Evolutionary conservation across 139 green algal species (phyloP), one percentile per base, ranked within the genome.

Genomic region (Ulvella scutata): DNA sequence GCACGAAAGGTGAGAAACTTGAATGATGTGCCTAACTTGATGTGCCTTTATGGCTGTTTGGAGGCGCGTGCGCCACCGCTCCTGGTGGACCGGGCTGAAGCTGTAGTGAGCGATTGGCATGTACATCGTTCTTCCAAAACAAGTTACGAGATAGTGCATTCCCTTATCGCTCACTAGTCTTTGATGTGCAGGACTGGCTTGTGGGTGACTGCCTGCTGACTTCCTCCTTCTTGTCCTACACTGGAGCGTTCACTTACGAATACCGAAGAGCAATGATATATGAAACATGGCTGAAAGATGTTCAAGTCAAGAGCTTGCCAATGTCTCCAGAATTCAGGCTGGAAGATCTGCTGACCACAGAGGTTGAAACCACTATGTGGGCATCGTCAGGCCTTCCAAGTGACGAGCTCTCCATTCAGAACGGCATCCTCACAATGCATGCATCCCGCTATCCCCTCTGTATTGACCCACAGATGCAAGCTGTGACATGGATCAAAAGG

Each of bases 401-500:
- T 33, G 90, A 95, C 77, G 90, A 95, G 78, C 85, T 95, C 38
- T 87, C 77, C 38, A 78, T 95, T 0, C 90, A 95, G 82, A 95
- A 95, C 72, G 90, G 90, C 67, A 95, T 95, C 75, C 81, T 95
- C 28, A 92, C 88, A 4, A 83, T 85, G 76, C 83, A 83, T 6
- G 84, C 88, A 38, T 86, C 81, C 59, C 79, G 90, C 37, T 95
- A 85, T 85, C 87, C 90, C 37, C 84, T 95, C 37, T 95, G 90
- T 77, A 91, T 95, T 44, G 90, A 95, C 80, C 90, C 90, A 6
- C 82, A 85, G 79, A 92, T 92, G 88, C 88, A 92, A 81, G 91
- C 91, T 4, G 83, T 94, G 33, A 87, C 76, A 39, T 96, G 91
- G 91, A 94, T 96, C 84, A 95, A 95, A 84, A 84, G 23, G 36